phyloP scores from a whole-genome alignment of 257 asterid species.

The Solanum stenotomum region DNA sequence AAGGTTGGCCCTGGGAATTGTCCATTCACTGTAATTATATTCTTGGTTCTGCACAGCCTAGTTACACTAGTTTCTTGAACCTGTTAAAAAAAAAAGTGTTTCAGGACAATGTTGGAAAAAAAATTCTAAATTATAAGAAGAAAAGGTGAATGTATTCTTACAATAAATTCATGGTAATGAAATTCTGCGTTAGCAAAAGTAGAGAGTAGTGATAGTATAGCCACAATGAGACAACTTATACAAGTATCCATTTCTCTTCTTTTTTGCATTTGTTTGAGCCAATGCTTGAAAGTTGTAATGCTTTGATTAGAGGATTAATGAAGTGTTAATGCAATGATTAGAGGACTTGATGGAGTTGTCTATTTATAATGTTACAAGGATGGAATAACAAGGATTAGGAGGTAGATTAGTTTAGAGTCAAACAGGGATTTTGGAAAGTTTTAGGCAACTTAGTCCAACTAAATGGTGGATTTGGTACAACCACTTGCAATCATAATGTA shows the following conservation, averaged over 20 bases:
- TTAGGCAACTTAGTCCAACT: slow-evolving; percentile 30
- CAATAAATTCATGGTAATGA: slow-evolving; percentile 40
- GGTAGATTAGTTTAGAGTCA: slow-evolving; percentile 8
- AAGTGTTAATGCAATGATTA: neutral
- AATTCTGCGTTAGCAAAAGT: slow-evolving; percentile 33
- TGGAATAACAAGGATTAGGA: neutral
- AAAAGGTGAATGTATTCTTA: neutral
- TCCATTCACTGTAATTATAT: slow-evolving; percentile 51
- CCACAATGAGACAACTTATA: neutral
- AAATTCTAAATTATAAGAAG: neutral
- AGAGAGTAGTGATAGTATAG: slow-evolving; percentile 8
- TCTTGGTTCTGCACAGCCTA: slow-evolving; percentile 44
- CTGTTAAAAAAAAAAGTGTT: slow-evolving; percentile 12
- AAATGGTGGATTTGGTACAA: slow-evolving; percentile 33
- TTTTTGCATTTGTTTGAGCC: neutral
- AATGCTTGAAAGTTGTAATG: neutral
- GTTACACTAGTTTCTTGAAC: slow-evolving; percentile 38
- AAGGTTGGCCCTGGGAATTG: slow-evolving; percentile 74
- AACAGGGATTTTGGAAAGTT: slow-evolving; percentile 9
- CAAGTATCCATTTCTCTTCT: slow-evolving; percentile 17
- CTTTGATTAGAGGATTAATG: neutral
- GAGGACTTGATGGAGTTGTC: neutral
- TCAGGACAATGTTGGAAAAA: neutral
- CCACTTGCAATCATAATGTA: slow-evolving; percentile 11
- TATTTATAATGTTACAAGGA: slow-evolving; percentile 23